These are phyloP conservation scores for Diaporthe citri DNA, from an alignment of 2,329 filamentous ascomycete species.

Conservation along the genomic window DNA sequence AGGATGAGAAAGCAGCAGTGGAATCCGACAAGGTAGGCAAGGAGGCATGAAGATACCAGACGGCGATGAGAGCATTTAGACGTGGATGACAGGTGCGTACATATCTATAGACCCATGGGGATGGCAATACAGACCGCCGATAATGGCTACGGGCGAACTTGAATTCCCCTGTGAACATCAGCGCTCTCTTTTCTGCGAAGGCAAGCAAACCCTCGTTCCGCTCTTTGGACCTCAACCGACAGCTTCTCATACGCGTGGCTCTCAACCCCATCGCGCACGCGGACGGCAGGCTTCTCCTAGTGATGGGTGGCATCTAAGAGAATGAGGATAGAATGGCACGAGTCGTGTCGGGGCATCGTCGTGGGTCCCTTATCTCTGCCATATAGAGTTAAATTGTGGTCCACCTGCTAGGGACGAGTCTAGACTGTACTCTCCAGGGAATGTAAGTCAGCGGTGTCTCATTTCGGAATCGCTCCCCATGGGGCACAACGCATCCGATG, in stretches of 20 bases:
- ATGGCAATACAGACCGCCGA: conserved; percentile 13
- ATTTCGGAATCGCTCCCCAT: not conserved
- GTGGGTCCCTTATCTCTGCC: not conserved
- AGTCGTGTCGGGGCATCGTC: not conserved
- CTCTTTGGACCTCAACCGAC: not conserved
- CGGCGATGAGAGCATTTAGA: conserved; percentile 20
- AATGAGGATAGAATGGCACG: not conserved
- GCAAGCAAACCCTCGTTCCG: not conserved
- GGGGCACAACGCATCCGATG: not conserved
- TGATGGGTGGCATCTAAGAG: not conserved
- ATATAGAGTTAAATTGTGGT: not conserved
- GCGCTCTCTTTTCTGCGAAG: not conserved
- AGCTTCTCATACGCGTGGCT: not conserved
- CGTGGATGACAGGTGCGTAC: conserved; percentile 10
- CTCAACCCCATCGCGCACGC: not conserved
- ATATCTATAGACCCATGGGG: conserved; percentile 26
- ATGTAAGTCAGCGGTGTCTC: not conserved
- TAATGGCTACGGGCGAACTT: not conserved
- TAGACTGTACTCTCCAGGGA: not conserved
- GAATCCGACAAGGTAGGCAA: not conserved
- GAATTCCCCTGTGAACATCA: not conserved
- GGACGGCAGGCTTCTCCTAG: not conserved
- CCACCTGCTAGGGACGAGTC: not conserved
- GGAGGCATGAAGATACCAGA: conserved; percentile 24
- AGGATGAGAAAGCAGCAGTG: conserved; percentile 21